A percentile compares a stretch with the other conserved stretches of the same genome.
Evolutionary conservation across 2,329 filamentous ascomycete species (phyloP).

Genomic region (Trichoderma afroharzianum): DNA sequence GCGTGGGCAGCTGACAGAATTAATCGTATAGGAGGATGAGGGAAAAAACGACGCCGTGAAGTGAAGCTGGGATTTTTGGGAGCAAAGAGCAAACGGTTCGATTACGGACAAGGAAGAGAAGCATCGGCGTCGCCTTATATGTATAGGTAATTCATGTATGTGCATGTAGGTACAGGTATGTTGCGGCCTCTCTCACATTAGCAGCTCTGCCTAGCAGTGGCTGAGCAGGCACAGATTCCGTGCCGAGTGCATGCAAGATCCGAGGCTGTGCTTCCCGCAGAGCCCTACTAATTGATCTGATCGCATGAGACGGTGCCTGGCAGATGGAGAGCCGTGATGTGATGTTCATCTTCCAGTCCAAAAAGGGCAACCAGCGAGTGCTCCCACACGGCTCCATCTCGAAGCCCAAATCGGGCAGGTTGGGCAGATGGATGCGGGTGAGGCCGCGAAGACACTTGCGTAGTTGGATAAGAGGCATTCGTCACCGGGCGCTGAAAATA

Average conservation of each 20-base stretch:
- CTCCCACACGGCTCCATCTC: not conserved
- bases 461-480: not conserved
- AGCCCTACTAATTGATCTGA: not conserved
- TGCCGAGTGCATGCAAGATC: not conserved
- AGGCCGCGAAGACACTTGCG: slow-evolving; percentile 13
- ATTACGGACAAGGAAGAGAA: not conserved
- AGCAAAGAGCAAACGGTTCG: not conserved
- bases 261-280: not conserved
- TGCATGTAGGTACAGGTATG: not conserved
- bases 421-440: not conserved
- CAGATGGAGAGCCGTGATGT: not conserved
- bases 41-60: no score
- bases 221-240: not conserved
- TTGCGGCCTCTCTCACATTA: not conserved
- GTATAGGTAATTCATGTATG: not conserved
- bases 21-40: not conserved
- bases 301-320: not conserved
- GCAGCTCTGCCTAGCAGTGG: not conserved
- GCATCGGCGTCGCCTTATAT: not conserved
- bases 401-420: not conserved
- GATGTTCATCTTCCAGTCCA: not conserved
- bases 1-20: not conserved
- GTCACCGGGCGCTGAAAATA: not conserved
- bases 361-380: not conserved
- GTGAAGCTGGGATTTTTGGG: not conserved